Conservation (phyloP, 306 rosid species). For the Cicer bijugum region DNA sequence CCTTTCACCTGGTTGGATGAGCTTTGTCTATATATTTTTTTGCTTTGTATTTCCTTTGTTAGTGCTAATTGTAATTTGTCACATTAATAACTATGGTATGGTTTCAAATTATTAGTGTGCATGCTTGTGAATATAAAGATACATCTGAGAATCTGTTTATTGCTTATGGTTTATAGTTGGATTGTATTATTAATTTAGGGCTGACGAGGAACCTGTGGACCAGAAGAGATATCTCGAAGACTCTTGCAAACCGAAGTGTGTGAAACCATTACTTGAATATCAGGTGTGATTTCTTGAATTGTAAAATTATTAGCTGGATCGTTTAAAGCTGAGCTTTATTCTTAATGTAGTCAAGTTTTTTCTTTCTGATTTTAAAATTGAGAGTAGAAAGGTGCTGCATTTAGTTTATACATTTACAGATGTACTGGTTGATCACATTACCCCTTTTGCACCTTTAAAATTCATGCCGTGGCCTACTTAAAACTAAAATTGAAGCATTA, state of each 20-base stretch:
- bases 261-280: conserved; percentile 75
- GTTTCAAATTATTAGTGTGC: background rate
- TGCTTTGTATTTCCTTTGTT: background rate
- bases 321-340: conserved; percentile 9
- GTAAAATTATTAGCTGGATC: conserved; percentile 6
- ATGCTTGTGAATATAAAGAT: background rate
- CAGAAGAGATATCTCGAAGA: conserved; percentile 84
- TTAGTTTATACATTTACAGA: conserved; percentile 2
- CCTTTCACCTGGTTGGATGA: background rate
- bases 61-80: conserved; percentile 6
- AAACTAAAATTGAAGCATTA: conserved; percentile 13
- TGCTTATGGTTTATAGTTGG: background rate
- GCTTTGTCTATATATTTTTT: background rate
- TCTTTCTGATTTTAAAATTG: background rate
- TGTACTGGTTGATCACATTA: background rate
- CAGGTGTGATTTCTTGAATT: conserved; percentile 59
- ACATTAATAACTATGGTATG: background rate
- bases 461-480: background rate
- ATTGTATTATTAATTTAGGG: conserved; percentile 60
- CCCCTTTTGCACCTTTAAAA: background rate
- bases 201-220: conserved; percentile 96
- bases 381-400: background rate
- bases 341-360: conserved; percentile 25
- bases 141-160: conserved; percentile 11
- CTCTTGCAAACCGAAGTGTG: conserved; percentile 96